Conservation (phyloP, 2,329 filamentous ascomycete species). For the Nannizziopsis arthrosporioides region DNA sequence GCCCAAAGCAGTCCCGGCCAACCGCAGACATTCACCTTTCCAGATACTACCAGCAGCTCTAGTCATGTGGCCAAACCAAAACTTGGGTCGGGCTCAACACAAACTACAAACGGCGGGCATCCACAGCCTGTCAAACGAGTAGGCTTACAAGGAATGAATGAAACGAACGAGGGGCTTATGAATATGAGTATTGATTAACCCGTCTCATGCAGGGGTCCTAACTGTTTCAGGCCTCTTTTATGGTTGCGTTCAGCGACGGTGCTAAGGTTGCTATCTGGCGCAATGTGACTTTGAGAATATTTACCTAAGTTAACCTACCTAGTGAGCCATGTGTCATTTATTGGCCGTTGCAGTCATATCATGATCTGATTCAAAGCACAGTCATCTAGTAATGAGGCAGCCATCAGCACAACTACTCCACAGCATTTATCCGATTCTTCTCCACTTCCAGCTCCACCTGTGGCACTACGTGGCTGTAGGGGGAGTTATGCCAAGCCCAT, state of each 20-base stretch:
- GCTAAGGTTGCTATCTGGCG: too few species aligned
- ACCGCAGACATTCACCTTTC: constrained; percentile 31
- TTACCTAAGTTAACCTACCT: too few species aligned
- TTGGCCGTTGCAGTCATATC: too few species aligned
- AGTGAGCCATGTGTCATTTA: too few species aligned
- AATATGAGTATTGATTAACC: constrained; percentile 90
- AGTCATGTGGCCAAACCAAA: constrained; percentile 23
- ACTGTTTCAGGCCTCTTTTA: background rate
- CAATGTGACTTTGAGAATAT: too few species aligned
- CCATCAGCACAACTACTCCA: too few species aligned
- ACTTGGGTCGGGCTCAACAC: background rate
- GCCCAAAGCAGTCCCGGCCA: constrained; percentile 65
- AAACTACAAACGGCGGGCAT: constrained; percentile 38
- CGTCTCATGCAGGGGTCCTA: background rate
- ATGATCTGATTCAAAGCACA: too few species aligned
- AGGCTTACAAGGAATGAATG: constrained; percentile 83
- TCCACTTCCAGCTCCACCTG: too few species aligned
- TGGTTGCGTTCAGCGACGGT: background rate
- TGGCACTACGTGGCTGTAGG: too few species aligned
- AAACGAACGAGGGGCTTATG: constrained; percentile 91
- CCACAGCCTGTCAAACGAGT: constrained; percentile 45
- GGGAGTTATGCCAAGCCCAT: too few species aligned
- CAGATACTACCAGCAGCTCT: constrained; percentile 3
- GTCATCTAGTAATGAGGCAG: too few species aligned
- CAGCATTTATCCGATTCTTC: too few species aligned